Percentiles rank a stretch among this genome's conserved stretches.
phyloP scores from a whole-genome alignment of 306 rosid genomes.

The Dryas drummondii region DNA sequence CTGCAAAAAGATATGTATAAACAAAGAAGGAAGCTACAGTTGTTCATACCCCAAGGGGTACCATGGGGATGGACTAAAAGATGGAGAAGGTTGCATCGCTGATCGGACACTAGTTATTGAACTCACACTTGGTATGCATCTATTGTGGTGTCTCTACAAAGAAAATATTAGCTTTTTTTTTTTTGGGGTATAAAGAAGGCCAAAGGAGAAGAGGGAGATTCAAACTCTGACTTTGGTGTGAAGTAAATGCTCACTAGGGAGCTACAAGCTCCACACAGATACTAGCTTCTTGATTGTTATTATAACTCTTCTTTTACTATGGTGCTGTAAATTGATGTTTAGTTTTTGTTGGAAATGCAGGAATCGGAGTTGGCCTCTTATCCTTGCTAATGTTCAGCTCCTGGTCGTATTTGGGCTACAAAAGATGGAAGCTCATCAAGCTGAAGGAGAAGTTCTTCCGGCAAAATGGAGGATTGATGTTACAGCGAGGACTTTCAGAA shows the following conservation, averaged over 20 bases:
- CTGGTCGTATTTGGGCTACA: conserved; percentile 29
- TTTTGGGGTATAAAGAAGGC: too few relatives aligned
- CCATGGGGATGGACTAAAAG: conserved; percentile 15
- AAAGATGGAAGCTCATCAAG: conserved; percentile 32
- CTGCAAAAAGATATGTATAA: conserved; percentile 7
- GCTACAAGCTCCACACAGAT: too few relatives aligned
- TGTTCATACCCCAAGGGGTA: conserved; percentile 15
- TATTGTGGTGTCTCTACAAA: too few relatives aligned
- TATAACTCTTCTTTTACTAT: too few relatives aligned
- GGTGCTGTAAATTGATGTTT: neutral
- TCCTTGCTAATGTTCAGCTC: conserved; percentile 18
- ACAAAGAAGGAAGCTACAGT: conserved; percentile 1
- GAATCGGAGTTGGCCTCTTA: conserved; percentile 10
- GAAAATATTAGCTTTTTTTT: too few relatives aligned
- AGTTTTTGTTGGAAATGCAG: conserved; percentile 10
- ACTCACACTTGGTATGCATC: neutral
- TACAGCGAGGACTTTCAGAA: conserved; percentile 31
- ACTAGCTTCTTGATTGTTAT: too few relatives aligned
- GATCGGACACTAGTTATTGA: neutral
- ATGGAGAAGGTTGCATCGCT: conserved; percentile 12
- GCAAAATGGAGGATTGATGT: conserved; percentile 40
- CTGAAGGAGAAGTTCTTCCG: conserved; percentile 30
- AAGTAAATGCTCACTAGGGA: too few relatives aligned
- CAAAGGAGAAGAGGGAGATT: too few relatives aligned
- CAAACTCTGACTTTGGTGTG: too few relatives aligned